Percentiles rank a stretch among this genome's conserved stretches.
Evolutionary conservation across 768 basidiomycete species (phyloP).

Genomic region (Rhizopogon salebrosus): DNA sequence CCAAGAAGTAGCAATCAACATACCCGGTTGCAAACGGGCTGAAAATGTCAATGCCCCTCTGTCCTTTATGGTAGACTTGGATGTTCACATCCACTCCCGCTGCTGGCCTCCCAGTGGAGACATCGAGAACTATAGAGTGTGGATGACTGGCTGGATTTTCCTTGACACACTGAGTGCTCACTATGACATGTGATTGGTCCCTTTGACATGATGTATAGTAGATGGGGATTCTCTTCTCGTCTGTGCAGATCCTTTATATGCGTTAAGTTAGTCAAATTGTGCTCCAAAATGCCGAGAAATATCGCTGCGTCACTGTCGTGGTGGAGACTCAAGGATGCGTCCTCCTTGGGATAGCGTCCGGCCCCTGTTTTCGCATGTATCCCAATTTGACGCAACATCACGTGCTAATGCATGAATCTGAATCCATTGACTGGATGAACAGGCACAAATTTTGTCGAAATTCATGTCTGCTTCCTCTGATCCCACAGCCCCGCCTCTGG

Average conservation of each 20-base stretch:
- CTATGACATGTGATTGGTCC: slow-evolving; percentile 94
- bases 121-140: slow-evolving; percentile 66
- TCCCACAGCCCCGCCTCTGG: slow-evolving; percentile 57
- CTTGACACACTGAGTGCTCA: slow-evolving; percentile 28
- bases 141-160: not conserved
- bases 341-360: not conserved
- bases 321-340: not conserved
- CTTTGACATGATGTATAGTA: slow-evolving; percentile 34
- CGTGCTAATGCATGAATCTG: not conserved
- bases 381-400: not conserved
- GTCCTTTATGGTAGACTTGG: slow-evolving; percentile 40
- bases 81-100: slow-evolving; percentile 60
- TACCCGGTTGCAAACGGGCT: slow-evolving; percentile 59
- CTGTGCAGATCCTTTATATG: not conserved
- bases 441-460: slow-evolving; percentile 17
- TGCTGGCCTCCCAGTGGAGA: slow-evolving; percentile 79
- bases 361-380: not conserved
- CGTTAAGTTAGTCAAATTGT: too few relatives aligned
- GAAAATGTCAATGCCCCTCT: slow-evolving; percentile 40
- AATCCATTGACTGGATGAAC: too few relatives aligned
- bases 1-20: slow-evolving; percentile 6
- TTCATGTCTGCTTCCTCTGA: slow-evolving; percentile 32
- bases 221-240: not conserved
- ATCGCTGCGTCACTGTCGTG: not conserved
- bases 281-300: not conserved